A percentile compares a stretch with the other conserved stretches of the same genome.
Evolutionary conservation across 2,329 filamentous ascomycete species (phyloP).

Genomic region (Chalara sp.): DNA sequence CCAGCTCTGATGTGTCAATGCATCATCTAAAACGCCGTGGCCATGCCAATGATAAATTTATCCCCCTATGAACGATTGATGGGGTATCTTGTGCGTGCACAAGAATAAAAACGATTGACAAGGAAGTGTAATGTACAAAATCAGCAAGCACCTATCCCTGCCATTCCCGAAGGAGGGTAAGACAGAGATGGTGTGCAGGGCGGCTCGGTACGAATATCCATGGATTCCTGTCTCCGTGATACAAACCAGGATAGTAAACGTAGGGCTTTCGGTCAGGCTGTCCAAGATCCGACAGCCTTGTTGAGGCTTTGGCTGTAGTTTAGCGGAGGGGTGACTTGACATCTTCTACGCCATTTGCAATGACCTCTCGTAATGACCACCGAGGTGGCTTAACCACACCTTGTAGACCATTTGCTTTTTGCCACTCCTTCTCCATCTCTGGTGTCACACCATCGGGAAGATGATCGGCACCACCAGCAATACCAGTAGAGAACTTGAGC

Average conservation of each 20-base stretch:
- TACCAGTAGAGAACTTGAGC: conserved; percentile 93
- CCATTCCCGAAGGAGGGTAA: not conserved
- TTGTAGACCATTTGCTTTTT: conserved; percentile 46
- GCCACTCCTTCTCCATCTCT: conserved; percentile 66
- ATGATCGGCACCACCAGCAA: conserved; percentile 79
- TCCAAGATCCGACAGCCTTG: conserved; percentile 2
- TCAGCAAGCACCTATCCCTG: not conserved
- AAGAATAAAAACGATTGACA: conserved; percentile 11
- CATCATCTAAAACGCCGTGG: not conserved
- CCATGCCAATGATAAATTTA: not conserved
- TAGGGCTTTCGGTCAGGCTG: not conserved
- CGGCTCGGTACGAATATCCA: not conserved
- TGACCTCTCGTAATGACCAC: conserved; percentile 66
- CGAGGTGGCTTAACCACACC: conserved; percentile 49
- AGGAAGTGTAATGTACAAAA: conserved; percentile 15
- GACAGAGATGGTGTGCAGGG: not conserved
- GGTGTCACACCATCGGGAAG: conserved; percentile 64
- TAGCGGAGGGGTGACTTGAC: conserved; percentile 57
- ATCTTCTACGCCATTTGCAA: conserved; percentile 63
- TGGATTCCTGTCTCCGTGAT: too few species aligned
- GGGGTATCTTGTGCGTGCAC: conserved; percentile 18
- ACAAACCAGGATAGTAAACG: not conserved
- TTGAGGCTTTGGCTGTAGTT: conserved; percentile 4
- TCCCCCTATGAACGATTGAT: conserved; percentile 5
- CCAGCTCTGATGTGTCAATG: not conserved